Percentiles rank a stretch among this genome's conserved stretches.
phyloP scores from a whole-genome alignment of 2,329 filamentous ascomycete genomes.

The Alternaria solani region DNA sequence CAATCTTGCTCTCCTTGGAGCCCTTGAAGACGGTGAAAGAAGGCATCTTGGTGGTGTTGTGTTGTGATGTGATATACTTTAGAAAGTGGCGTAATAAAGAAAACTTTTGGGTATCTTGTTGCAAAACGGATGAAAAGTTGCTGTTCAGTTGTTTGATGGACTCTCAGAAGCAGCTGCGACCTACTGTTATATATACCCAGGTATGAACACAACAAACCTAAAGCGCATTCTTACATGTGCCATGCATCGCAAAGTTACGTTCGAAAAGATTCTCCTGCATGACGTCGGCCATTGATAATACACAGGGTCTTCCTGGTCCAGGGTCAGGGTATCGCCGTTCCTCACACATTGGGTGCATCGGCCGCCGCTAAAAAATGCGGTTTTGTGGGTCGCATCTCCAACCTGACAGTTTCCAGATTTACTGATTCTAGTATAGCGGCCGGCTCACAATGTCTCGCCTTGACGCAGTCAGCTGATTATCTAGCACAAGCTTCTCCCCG shows the following conservation, averaged over 20 bases:
- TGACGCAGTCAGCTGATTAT: background rate
- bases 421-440: background rate
- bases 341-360: conserved; percentile 17
- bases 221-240: conserved; percentile 2
- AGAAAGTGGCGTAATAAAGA: background rate
- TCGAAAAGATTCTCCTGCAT: conserved; percentile 27
- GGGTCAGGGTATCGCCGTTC: conserved; percentile 18
- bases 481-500: background rate
- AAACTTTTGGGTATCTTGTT: conserved; percentile 3
- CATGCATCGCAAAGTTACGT: conserved; percentile 5
- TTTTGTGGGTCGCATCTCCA: conserved; percentile 12
- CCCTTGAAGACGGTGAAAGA: conserved; percentile 72
- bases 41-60: conserved; percentile 39
- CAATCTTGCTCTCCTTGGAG: conserved; percentile 64
- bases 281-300: conserved; percentile 31
- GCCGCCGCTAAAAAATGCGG: conserved; percentile 22
- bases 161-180: background rate
- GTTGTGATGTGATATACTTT: background rate
- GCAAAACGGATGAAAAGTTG: conserved; percentile 2
- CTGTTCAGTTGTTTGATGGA: background rate
- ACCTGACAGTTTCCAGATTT: background rate
- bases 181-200: conserved; percentile 21
- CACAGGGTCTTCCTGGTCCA: conserved; percentile 20
- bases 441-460: background rate
- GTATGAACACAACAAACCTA: background rate